A percentile compares a stretch with the other conserved stretches of the same genome.
phyloP scores from a whole-genome alignment of 768 basidiomycete genomes.

The Suillus fuscotomentosus region DNA sequence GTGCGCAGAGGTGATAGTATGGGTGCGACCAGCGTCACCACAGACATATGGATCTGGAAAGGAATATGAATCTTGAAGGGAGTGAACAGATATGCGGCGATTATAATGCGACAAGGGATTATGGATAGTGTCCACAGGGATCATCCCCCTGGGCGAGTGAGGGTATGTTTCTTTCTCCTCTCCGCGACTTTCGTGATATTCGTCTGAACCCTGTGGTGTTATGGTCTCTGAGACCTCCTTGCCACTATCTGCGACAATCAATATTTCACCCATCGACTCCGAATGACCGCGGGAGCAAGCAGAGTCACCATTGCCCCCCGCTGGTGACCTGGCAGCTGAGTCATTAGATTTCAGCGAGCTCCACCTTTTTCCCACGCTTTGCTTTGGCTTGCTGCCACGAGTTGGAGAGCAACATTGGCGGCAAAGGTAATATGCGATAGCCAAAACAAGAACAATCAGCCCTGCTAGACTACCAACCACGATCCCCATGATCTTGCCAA shows the following conservation, averaged over 20 bases:
- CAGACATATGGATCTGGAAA: constrained; percentile 7
- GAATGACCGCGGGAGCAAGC: constrained; percentile 19
- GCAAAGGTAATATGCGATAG: constrained; percentile 30
- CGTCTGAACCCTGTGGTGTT: constrained; percentile 23
- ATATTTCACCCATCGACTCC: constrained; percentile 20
- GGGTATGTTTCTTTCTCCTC: constrained; percentile 25
- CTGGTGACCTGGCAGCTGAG: constrained; percentile 13
- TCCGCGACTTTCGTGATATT: constrained; percentile 11
- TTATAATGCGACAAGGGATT: constrained; percentile 16
- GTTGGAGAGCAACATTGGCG: constrained; percentile 10
- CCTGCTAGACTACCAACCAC: constrained; percentile 45
- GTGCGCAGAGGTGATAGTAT: constrained; percentile 9
- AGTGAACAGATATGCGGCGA: constrained; percentile 19
- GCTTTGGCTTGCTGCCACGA: constrained; percentile 28
- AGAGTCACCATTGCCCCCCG: constrained; percentile 2
- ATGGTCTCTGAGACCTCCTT: constrained; percentile 14
- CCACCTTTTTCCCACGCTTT: constrained; percentile 18
- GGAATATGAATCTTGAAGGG: constrained; percentile 13
- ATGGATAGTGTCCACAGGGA: constrained; percentile 17
- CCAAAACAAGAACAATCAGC: constrained; percentile 32
- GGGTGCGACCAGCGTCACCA: constrained; percentile 11
- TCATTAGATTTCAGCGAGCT: constrained; percentile 24
- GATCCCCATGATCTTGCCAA: constrained; percentile 50
- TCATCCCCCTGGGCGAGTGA: constrained; percentile 12
- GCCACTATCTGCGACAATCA: constrained; percentile 9